Conservation (phyloP, 257 asterid genomes). For the Nemophila menziesii region DNA sequence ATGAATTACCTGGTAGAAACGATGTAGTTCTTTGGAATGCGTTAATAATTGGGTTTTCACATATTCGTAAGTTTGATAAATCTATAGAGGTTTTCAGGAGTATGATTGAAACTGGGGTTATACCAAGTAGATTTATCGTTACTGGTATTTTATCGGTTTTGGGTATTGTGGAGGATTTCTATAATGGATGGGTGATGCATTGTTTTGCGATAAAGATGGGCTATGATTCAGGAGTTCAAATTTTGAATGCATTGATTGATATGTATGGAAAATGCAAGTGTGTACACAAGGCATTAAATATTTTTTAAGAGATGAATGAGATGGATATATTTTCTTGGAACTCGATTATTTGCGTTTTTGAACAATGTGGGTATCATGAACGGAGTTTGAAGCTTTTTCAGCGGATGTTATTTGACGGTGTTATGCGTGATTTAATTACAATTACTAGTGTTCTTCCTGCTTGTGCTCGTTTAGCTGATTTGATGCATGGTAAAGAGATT, state of each 20-base stretch:
- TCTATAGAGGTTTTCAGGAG: too few relatives aligned
- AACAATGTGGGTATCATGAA: conserved; percentile 37
- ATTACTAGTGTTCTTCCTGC: conserved; percentile 58
- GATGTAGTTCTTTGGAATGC: too few relatives aligned
- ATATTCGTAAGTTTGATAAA: too few relatives aligned
- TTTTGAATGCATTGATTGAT: conserved; percentile 56
- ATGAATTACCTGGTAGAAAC: too few relatives aligned
- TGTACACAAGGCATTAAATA: conserved; percentile 39
- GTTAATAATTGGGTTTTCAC: too few relatives aligned
- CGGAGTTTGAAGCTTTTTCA: conserved; percentile 30
- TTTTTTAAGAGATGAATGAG: conserved; percentile 26
- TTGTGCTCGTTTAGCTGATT: conserved; percentile 47
- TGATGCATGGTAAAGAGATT: conserved; percentile 37
- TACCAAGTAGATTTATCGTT: too few relatives aligned
- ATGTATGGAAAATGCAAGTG: conserved; percentile 59
- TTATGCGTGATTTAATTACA: conserved; percentile 43
- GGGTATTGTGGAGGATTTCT: too few relatives aligned
- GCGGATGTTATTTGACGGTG: conserved; percentile 36
- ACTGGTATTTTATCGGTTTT: too few relatives aligned
- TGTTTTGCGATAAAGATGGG: too few relatives aligned
- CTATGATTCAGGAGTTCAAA: too few relatives aligned
- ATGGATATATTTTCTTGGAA: conserved; percentile 73
- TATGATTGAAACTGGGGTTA: too few relatives aligned
- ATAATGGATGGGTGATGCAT: too few relatives aligned
- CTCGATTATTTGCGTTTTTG: conserved; percentile 50